Percentiles rank a stretch among this genome's conserved stretches.
Evolutionary conservation across 805 yeast species (phyloP).

Genomic region (Starmera dryadoides): DNA sequence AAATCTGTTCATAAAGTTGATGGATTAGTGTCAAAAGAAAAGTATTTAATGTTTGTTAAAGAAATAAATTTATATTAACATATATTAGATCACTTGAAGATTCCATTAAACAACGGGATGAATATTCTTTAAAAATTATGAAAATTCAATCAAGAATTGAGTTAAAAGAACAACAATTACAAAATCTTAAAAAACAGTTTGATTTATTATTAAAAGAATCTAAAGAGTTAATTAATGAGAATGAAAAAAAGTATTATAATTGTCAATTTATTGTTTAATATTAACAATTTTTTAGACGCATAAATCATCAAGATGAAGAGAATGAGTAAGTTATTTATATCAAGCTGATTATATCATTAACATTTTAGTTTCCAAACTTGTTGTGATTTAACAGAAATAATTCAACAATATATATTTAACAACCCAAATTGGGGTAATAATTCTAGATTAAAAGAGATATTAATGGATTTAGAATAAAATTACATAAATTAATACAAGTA

Average conservation of each 20-base stretch:
- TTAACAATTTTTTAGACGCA: too few relatives aligned
- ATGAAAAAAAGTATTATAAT: too few relatives aligned
- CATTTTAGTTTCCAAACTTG: background rate
- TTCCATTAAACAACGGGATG: background rate
- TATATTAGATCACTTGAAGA: background rate
- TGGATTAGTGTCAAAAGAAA: background rate
- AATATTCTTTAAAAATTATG: background rate
- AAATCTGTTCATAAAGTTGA: slow-evolving; percentile 12
- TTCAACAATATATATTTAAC: background rate
- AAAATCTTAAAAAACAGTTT: background rate
- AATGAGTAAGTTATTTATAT: too few relatives aligned
- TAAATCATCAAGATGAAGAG: too few relatives aligned
- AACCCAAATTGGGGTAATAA: background rate
- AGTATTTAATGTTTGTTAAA: background rate
- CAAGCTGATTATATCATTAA: too few relatives aligned
- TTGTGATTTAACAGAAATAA: background rate
- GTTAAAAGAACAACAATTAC: too few relatives aligned
- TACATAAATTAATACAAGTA: too few relatives aligned
- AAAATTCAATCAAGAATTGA: background rate
- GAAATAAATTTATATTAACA: too few relatives aligned
- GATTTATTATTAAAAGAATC: background rate
- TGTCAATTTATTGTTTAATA: too few relatives aligned
- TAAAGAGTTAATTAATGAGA: too few relatives aligned
- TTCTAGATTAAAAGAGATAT: background rate
- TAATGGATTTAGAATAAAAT: background rate